Evolutionary conservation across 2,329 filamentous ascomycete species (phyloP), one percentile per base, ranked within the genome.

Genomic region (Talaromyces amestolkiae): DNA sequence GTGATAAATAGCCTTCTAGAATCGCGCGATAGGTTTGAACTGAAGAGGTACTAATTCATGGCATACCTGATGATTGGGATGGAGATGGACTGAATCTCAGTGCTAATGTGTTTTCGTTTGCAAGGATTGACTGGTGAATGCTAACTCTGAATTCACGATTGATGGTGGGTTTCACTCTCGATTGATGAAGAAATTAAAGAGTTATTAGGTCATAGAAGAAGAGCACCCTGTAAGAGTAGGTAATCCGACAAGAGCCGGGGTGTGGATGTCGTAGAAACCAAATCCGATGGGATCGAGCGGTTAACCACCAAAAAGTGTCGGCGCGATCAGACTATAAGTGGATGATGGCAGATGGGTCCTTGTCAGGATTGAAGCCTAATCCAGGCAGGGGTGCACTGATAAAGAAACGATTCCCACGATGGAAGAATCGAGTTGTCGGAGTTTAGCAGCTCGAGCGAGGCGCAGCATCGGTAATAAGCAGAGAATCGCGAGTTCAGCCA

Each of bases 391-490:
- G 15, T 15, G 24, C 49, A 53, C 33, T 39, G 53, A 56, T 56
- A 15, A 56, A 37, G 37, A 24, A 35, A 3, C n/a, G 22, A 17
- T 17, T 3, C 13, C 24, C 3, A 51, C 24, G 24, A 51, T 31
- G 35, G 41, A 31, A 41, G 39, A 19, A 47, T n/a, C 24, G 24
- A 43, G 58, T 33, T 22, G 39, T 60, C 24, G 27, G 58, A 27
- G 37, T 47, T 39, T 43, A 45, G 60, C 33, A 31, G 59, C 43
- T 61, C 19, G 22, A 62, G 33, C 22, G 60, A 54, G 60, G 60
- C 60, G 60, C 60, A 62, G 60, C 60, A 62, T 9, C 49, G 47
- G 41, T 39, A 62, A 39, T 27, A 54, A 62, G 47, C 39, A 51
- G n/a, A 56, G 53, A n/a, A 37, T 37, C 33, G 53, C 53, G 53